Percentiles rank a stretch among this genome's conserved stretches.
Evolutionary conservation across 108 stramenopile species (phyloP).

Genomic region (Fragilariopsis cylindrus): DNA sequence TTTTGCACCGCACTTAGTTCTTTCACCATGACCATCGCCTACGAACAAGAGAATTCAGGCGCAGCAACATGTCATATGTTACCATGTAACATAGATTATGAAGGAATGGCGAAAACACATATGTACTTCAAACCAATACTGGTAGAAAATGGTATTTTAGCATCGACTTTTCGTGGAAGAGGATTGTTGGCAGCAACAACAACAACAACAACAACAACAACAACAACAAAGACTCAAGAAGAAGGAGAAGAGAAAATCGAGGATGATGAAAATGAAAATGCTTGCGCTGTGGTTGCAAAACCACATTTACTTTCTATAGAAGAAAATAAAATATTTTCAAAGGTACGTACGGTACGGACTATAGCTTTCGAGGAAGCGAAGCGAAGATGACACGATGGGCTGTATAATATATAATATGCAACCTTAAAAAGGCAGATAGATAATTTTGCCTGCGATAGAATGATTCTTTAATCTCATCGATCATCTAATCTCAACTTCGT

Average conservation of each 20-base stretch:
- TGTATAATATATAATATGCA: too few species aligned
- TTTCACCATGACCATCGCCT: too few species aligned
- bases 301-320: slow-evolving; percentile 9
- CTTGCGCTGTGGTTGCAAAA: background rate
- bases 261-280: background rate
- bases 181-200: slow-evolving; percentile 13
- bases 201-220: background rate
- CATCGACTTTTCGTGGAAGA: slow-evolving; percentile 28
- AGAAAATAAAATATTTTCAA: slow-evolving; percentile 2
- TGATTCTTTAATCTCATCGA: too few species aligned
- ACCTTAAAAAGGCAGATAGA: too few species aligned
- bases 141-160: slow-evolving; percentile 17
- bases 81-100: slow-evolving; percentile 31
- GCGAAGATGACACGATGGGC: too few species aligned
- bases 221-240: background rate
- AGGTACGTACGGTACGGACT: background rate
- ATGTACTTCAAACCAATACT: slow-evolving; percentile 23
- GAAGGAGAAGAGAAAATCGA: background rate
- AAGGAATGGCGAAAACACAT: slow-evolving; percentile 31
- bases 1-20: too few species aligned
- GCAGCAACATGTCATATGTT: slow-evolving; percentile 30
- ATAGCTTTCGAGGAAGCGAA: too few species aligned
- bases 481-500: too few species aligned
- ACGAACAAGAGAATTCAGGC: background rate
- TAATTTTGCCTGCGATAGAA: too few species aligned